Base-by-base conservation (phyloP, 208 protist genomes). In the Leishmania braziliensis region DNA sequence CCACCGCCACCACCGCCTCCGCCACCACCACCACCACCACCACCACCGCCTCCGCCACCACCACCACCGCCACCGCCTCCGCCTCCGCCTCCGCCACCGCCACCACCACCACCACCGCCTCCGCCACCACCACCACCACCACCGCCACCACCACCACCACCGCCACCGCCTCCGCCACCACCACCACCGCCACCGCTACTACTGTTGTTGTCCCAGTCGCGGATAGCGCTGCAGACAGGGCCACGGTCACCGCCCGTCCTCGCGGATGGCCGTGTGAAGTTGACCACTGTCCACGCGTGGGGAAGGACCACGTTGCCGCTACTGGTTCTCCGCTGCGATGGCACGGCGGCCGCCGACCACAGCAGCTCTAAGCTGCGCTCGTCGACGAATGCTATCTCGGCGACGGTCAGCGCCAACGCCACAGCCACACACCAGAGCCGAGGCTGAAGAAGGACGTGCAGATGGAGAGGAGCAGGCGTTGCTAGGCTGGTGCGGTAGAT, bases 301-400 rank as follows among this genome's bases (percentile, higher is more conserved):
- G 81, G 81, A 33, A 84, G 81, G 53, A 66, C 5, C 0, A 63
- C 75, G 20, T n/a, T 5, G 18, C 33, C 77, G 48, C 36, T 80
- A 53, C 33, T 53, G 63, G 68, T 36, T 46, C 23, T n/a, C 63
- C 80, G 8, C 43, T 29, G 14, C 1, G 65, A 48, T 51, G 78
- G 63, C 16, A 48, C n/a, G 26, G 71, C 36, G n/a, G 53, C 16
- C 8, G 79, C 26, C 20, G 74, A 66, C 76, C 82, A 81, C 82
- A 90, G 36, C 77, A 91, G 60, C 36, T 78, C 80, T 14, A 80
- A 54, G 29, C 54, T 76, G 56, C 73, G 81, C 23, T 88, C 87
- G 69, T 88, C 83, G 36, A 89, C 79, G 29, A 86, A 70, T 33
- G 85, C 83, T n/a, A 94, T 73, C 75, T 94, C 89, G 36, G 88